Evolutionary conservation across 2,329 filamentous ascomycete genomes (phyloP), one percentile per base, ranked within the genome.

Genomic region (Aspergillus neotritici): DNA sequence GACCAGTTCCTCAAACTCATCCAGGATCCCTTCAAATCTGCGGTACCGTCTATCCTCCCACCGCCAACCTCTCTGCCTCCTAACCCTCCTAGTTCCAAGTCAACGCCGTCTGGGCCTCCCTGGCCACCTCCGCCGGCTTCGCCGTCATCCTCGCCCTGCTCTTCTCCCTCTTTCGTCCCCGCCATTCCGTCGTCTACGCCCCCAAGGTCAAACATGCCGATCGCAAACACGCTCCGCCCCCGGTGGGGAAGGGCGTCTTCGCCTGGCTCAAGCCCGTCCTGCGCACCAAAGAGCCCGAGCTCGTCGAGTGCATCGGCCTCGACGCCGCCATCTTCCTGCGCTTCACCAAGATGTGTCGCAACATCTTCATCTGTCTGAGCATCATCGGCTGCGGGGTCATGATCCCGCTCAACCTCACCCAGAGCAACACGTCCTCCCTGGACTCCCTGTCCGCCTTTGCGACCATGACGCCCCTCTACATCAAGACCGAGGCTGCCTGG

Each of bases 171-270:
- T 75, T 97, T 43, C 86, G 93, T 48, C 93, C 93, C 4, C 89
- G 90, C 67, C 91, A 97, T 66, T 85, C 84, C 43, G 79, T 91
- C 55, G 87, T 98, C 37, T 98, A 98, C 69, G 90, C 93, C 3
- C 93, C 93, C 32, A 91, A 94, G 64, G 75, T 94, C 37, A 94
- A 94, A 64, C 84, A 96, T 73, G 86, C 88, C 62, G 91, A 97
- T 64, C 82, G 88, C 54, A 88, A 85, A 66, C 89, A 95, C 70
- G 80, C 86, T 8, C 93, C 91, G 13, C 93, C 93, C 10, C 82
- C 86, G 1, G 77, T 97, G 57, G 87, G 86, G 43, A 94, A 85
- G 61, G 85, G 87, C n/a, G 72, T 91, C 8, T 89, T 94, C 62
- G 83, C 88, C 37, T 98, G 93, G 93, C 65, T 94, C 28, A 73